phyloP scores from a whole-genome alignment of 2,329 filamentous ascomycete species.

The Pseudofabraea citricarpa region DNA sequence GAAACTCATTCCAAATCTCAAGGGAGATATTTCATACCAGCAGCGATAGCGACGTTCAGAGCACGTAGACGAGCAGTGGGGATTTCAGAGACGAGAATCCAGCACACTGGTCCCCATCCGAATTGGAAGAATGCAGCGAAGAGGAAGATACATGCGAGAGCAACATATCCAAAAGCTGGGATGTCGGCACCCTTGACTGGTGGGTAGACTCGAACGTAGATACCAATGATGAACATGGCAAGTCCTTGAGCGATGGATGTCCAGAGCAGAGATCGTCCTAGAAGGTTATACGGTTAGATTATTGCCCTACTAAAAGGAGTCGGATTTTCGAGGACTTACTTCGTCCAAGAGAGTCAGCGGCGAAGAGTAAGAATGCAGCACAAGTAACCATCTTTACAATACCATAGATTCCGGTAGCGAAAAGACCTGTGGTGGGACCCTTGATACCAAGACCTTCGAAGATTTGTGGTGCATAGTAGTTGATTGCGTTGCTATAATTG shows the following conservation, averaged over 20 bases:
- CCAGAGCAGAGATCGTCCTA: slow-evolving; percentile 48
- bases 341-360: slow-evolving; percentile 65
- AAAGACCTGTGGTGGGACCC: slow-evolving; percentile 53
- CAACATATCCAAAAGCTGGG: slow-evolving; percentile 63
- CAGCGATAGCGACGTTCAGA: slow-evolving; percentile 63
- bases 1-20: no score
- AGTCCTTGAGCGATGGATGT: slow-evolving; percentile 57
- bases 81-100: slow-evolving; percentile 68
- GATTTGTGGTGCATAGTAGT: slow-evolving; percentile 57
- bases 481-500: slow-evolving; percentile 46
- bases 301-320: no score
- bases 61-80: slow-evolving; percentile 61
- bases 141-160: slow-evolving; percentile 66
- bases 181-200: slow-evolving; percentile 49
- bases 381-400: slow-evolving; percentile 65
- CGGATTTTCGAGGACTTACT: slow-evolving; percentile 28
- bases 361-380: slow-evolving; percentile 59
- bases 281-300: neutral
- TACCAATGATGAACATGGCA: slow-evolving; percentile 66
- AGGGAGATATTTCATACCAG: no score
- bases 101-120: slow-evolving; percentile 66
- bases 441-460: slow-evolving; percentile 60
- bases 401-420: slow-evolving; percentile 71
- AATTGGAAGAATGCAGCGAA: slow-evolving; percentile 68
- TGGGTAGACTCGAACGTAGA: slow-evolving; percentile 60